Evolutionary conservation across 257 asterid species (phyloP), one percentile per base, ranked within the genome.

Genomic region (Ligustrum vulgare): DNA sequence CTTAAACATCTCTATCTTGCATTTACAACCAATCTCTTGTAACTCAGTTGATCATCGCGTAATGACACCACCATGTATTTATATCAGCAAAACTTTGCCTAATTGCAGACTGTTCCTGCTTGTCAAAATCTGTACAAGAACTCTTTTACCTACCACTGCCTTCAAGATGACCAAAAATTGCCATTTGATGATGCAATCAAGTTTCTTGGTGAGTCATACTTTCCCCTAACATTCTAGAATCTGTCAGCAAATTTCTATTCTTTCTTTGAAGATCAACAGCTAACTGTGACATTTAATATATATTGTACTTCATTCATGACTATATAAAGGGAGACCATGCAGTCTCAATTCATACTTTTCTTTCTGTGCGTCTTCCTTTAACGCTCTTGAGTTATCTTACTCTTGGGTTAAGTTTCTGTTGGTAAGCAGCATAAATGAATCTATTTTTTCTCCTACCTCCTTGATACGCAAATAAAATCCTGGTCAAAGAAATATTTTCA

Each of bases 121-220:
- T 88, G 93, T 81, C 97, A 94, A 81, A 92, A 89, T 84, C 81
- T 94, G 83, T 92, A 92, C 76, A 92, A 84, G 72, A 94, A 92
- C 77, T 88, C 93, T 16, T 92, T 94, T 80, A 89, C 92, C 35
- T 92, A 94, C 82, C 95, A 89, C 79, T 90, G 97, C 76, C 95
- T 92, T 58, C 93, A 86, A 69, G 91, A 90, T 70, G 94, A 85
- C 49, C 82, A 86, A 62, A 78, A 76, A 60, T 83, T 92, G 79
- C 93, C 86, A 8, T 92, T 92, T 75, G 96, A 92, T 77, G 95
- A 90, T 82, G 98, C 96, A 39, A 84, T 89, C 75, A 90, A 87
- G 82, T 92, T 92, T 84, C 83, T 94, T 69, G 98, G 97, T 88
- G 78, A 83, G 90, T 39, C 45, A 51, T 71, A 37, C 69, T 72